Conservation (phyloP, 352 stramenopile genomes). For the Pythium phragmiticola region DNA sequence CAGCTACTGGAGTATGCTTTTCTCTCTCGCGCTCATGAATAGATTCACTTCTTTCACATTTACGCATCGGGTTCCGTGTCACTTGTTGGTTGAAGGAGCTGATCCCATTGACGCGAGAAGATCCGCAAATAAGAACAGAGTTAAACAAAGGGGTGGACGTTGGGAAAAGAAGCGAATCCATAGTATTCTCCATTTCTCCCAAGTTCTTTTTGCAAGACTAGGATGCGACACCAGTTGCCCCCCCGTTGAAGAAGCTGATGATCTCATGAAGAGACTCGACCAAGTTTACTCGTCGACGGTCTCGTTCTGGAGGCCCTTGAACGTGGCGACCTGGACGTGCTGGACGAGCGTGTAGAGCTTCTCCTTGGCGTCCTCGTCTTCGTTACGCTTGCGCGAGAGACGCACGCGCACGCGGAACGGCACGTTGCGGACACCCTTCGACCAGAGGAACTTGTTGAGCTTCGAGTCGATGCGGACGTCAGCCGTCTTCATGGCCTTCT, state of each 20-base stretch:
- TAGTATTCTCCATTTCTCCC: constrained; percentile 21
- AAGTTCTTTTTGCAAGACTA: constrained; percentile 23
- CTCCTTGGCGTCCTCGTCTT: constrained; percentile 98
- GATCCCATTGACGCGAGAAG: too few species aligned
- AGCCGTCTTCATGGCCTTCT: constrained; percentile 96
- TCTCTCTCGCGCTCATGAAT: constrained; percentile 11
- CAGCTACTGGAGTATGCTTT: neutral
- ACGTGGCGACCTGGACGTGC: constrained; percentile 94
- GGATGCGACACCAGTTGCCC: constrained; percentile 20
- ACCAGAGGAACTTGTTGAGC: constrained; percentile 98
- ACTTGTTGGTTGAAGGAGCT: neutral
- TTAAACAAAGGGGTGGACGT: neutral
- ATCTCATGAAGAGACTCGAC: neutral
- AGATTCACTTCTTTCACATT: constrained; percentile 22
- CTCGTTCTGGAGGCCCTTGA: constrained; percentile 97
- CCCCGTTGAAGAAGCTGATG: constrained; percentile 4
- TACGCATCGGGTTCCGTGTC: neutral
- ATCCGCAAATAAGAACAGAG: too few species aligned
- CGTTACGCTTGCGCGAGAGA: constrained; percentile 98
- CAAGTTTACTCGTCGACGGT: constrained; percentile 89
- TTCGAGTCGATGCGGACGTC: constrained; percentile 96
- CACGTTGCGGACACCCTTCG: constrained; percentile 97
- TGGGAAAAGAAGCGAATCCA: constrained; percentile 20
- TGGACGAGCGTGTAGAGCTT: constrained; percentile 99
- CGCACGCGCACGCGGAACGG: constrained; percentile 97